Percentiles rank a stretch among this genome's conserved stretches.
Evolutionary conservation across 2,329 filamentous ascomycete genomes (phyloP).

Genomic region (Teratosphaeria pseudoeucalypti): DNA sequence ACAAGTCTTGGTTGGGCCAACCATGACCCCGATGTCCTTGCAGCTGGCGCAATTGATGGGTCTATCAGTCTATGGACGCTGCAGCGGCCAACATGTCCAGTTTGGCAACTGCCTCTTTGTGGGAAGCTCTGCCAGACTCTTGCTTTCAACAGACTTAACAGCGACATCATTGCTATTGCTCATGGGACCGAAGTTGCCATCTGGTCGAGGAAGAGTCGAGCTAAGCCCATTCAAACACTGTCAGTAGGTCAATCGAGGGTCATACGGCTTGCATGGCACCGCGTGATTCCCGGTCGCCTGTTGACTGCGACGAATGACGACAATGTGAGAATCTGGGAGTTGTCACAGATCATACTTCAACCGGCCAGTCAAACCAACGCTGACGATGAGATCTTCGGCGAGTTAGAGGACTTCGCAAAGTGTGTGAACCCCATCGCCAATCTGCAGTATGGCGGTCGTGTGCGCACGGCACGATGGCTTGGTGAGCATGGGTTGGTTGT

Average conservation of each 20-base stretch:
- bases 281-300: slow-evolving; percentile 1
- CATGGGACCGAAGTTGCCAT: background rate
- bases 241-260: background rate
- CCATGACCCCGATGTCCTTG: slow-evolving; percentile 3
- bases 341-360: background rate
- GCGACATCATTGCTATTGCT: slow-evolving; percentile 1
- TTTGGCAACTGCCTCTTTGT: background rate
- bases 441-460: slow-evolving; percentile 3
- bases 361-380: background rate
- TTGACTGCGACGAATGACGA: slow-evolving; percentile 1
- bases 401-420: slow-evolving; percentile 7
- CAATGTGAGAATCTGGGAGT: slow-evolving; percentile 5
- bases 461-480: slow-evolving; percentile 10
- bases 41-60: slow-evolving; percentile 9
- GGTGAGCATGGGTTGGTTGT: slow-evolving; percentile 17
- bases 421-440: slow-evolving; percentile 2
- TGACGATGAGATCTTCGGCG: slow-evolving; percentile 9
- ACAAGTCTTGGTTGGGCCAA: slow-evolving; percentile 7
- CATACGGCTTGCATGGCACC: slow-evolving; percentile 6
- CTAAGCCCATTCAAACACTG: background rate
- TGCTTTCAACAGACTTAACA: background rate
- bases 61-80: slow-evolving; percentile 5
- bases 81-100: background rate
- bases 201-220: slow-evolving; percentile 1
- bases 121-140: background rate